Evolutionary conservation across 1,284 basidiomycete genomes (phyloP).

Genomic region (Fomes fomentarius): DNA sequence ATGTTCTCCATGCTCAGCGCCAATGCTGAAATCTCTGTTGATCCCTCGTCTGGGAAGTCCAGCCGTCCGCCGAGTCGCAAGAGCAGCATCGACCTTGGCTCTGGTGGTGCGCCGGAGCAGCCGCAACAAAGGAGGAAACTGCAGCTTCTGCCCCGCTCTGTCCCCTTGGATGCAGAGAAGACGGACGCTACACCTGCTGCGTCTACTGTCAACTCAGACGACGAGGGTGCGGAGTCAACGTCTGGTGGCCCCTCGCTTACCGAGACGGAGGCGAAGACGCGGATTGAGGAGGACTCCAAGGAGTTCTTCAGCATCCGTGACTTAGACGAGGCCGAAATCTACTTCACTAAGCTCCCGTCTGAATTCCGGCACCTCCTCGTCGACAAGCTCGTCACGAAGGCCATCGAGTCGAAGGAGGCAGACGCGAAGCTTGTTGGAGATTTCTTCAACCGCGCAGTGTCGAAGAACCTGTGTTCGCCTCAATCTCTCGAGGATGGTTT

Average conservation of each 20-base stretch:
- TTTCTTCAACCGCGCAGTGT: constrained; percentile 61
- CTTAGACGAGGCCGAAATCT: constrained; percentile 85
- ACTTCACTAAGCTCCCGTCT: constrained; percentile 73
- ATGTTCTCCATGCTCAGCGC: constrained; percentile 87
- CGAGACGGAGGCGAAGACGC: constrained; percentile 73
- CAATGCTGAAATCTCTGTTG: constrained; percentile 53
- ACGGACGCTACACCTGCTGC: constrained; percentile 53
- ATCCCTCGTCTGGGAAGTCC: constrained; percentile 54
- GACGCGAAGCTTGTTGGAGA: constrained; percentile 80
- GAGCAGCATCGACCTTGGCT: constrained; percentile 49
- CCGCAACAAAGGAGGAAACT: constrained; percentile 77
- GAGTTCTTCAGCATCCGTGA: constrained; percentile 80
- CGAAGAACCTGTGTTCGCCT: constrained; percentile 56
- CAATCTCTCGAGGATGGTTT: constrained; percentile 71
- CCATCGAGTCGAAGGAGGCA: constrained; percentile 83
- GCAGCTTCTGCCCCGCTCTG: constrained; percentile 63
- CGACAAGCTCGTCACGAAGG: constrained; percentile 71
- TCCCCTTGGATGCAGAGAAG: constrained; percentile 47
- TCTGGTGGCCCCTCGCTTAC: constrained; percentile 51
- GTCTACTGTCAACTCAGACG: constrained; percentile 56
- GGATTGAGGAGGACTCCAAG: constrained; percentile 81
- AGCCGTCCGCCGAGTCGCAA: constrained; percentile 54
- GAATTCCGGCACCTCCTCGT: constrained; percentile 70
- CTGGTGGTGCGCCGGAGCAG: constrained; percentile 40
- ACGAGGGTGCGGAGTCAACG: constrained; percentile 47